Percentiles rank a stretch among this genome's conserved stretches.
Conservation (phyloP, 179 eudicot species). For the Kewa caespitosa region DNA sequence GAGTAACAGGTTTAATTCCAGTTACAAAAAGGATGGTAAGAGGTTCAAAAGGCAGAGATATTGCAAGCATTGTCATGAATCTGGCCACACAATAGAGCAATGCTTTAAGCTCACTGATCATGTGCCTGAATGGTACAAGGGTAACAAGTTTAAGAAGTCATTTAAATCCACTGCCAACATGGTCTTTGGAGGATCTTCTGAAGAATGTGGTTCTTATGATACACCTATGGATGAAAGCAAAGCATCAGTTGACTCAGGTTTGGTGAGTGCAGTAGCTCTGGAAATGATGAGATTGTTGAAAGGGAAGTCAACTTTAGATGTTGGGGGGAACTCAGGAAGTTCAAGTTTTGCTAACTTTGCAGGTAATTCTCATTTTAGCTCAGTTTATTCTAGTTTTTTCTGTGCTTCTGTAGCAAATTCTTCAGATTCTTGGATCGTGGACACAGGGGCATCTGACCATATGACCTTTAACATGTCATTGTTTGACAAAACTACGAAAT, state of each 20-base stretch:
- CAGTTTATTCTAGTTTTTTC: too few relatives aligned
- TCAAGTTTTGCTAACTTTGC: too few relatives aligned
- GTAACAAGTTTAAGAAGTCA: background rate
- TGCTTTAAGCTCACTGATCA: background rate
- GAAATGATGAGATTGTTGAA: background rate
- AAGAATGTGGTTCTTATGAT: background rate
- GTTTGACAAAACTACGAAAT: too few relatives aligned
- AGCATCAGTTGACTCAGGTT: background rate
- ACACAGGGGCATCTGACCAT: too few relatives aligned
- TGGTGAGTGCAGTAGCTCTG: background rate
- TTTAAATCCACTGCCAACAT: background rate
- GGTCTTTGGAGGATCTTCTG: background rate
- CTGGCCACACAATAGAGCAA: background rate
- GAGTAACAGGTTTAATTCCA: background rate
- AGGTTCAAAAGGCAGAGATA: background rate
- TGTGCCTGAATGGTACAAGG: background rate
- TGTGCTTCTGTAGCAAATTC: too few relatives aligned
- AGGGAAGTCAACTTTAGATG: too few relatives aligned
- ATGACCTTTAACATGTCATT: too few relatives aligned
- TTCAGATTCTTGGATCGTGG: too few relatives aligned
- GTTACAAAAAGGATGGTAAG: background rate
- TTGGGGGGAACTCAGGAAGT: too few relatives aligned
- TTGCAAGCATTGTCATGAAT: background rate
- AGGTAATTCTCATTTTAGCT: too few relatives aligned
- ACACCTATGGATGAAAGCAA: background rate